Percentiles rank a stretch among this genome's conserved stretches.
These are phyloP conservation scores for Liriodendron chinense DNA, from an alignment of 164 flowering plant genomes.

Conservation along the genomic window DNA sequence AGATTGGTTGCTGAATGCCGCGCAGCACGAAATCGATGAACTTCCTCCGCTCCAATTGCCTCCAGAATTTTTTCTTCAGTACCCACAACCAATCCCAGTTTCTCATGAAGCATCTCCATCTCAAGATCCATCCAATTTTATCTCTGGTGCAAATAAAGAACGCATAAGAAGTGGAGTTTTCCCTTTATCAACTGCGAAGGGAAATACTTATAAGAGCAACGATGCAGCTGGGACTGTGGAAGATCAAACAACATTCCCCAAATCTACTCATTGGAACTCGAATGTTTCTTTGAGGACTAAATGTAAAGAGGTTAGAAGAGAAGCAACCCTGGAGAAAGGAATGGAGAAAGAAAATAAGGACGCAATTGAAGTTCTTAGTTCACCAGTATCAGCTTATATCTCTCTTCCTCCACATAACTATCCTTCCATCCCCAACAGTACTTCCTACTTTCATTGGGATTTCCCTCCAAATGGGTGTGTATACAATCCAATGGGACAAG, in stretches of 20 bases:
- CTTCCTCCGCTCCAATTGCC: conserved; percentile 75
- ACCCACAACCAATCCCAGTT: conserved; percentile 23
- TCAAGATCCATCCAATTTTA: conserved; percentile 16
- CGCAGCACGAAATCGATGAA: conserved; percentile 64
- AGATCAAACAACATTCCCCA: conserved; percentile 17
- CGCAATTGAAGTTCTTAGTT: conserved; percentile 17
- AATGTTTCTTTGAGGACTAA: conserved; percentile 27
- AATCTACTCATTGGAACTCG: conserved; percentile 26
- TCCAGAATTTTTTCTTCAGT: conserved; percentile 32
- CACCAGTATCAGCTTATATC: conserved; percentile 24
- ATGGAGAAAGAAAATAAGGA: conserved; percentile 24
- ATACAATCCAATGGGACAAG: conserved; percentile 33
- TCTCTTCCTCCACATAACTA: conserved; percentile 27
- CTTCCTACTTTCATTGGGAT: conserved; percentile 46
- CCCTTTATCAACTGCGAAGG: conserved; percentile 14
- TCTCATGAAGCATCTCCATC: conserved; percentile 21
- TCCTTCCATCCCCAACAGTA: conserved; percentile 33
- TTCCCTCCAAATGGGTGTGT: conserved; percentile 33
- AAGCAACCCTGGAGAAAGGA: conserved; percentile 25
- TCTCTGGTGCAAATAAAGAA: conserved; percentile 7
- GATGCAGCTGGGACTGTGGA: conserved; percentile 19
- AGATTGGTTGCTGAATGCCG: conserved; percentile 84
- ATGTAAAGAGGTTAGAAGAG: conserved; percentile 16
- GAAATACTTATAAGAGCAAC: conserved; percentile 16
- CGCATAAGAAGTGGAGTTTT: conserved; percentile 7